phyloP scores from a whole-genome alignment of 257 asterid species.

The Solanum paucissectum region DNA sequence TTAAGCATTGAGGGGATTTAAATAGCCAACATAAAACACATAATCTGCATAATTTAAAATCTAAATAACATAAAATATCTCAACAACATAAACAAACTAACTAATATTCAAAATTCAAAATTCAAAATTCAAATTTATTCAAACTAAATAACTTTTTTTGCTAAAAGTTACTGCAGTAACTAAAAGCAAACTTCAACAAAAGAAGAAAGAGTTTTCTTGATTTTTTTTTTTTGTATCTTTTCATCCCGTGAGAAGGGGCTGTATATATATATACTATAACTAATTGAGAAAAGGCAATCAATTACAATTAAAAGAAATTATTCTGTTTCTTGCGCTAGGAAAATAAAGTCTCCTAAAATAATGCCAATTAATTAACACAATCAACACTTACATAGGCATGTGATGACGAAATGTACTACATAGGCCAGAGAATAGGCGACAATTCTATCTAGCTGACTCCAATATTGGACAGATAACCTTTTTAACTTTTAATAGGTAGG shows the following conservation, averaged over 20 bases:
- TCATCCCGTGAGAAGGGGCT: background rate
- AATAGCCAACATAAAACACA: too few relatives aligned
- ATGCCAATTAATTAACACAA: background rate
- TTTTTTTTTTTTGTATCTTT: background rate
- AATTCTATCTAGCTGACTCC: background rate
- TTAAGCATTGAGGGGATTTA: too few relatives aligned
- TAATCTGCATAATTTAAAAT: too few relatives aligned
- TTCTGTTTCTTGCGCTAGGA: background rate
- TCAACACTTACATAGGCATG: background rate
- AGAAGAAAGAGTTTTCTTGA: background rate
- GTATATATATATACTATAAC: background rate
- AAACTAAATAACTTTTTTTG: too few relatives aligned
- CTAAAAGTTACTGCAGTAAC: too few relatives aligned
- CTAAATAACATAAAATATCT: too few relatives aligned
- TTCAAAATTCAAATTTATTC: too few relatives aligned
- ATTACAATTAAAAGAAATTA: background rate
- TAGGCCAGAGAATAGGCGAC: background rate
- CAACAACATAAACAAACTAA: too few relatives aligned
- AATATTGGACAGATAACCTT: background rate
- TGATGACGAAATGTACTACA: background rate
- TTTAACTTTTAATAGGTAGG: background rate
- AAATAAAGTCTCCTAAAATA: background rate
- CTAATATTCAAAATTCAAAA: too few relatives aligned
- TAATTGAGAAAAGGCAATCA: background rate
- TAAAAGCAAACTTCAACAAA: too few relatives aligned